Evolutionary conservation across 306 rosid species (phyloP), one percentile per base, ranked within the genome.

Genomic region (Prunus padus): DNA sequence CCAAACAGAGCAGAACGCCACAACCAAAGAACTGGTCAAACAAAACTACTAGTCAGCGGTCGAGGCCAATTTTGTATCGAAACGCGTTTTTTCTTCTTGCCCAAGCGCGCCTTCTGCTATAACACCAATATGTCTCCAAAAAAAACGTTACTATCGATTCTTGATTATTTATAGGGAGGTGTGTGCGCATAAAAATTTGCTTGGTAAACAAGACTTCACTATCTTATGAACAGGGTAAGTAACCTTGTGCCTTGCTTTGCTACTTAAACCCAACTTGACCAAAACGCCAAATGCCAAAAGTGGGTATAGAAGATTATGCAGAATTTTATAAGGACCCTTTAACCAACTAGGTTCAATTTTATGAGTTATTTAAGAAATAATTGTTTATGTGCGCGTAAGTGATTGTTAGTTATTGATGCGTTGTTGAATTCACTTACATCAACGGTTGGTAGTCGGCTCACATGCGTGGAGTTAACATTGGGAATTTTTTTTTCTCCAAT

Each of bases 171-270:
- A 61, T 15, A 28, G 42, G 10, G 15, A 30, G 8, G 0, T 18
- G n/a, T 14, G 8, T 2, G 16, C 8, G 40, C 22, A 25, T 5
- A 46, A 5, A 11, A 14, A 51, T 0, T 71, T 71, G 0, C 76
- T 71, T 71, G 40, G 52, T 8, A 16, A 56, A 15, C 67, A 56
- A 56, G 76, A 42, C 3, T 57, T 18, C 4, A 42, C 2, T 40
- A 12, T 20, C 75, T 71, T 52, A 4, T 7, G 52, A 7, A 33
- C 33, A 1, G 2, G 54, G 67, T 11, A 56, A 40, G 54, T 14
- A 23, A 57, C 54, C 11, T 19, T 22, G 76, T 72, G 14, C 76
- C 44, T 71, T 71, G 33, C 65, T 55, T 37, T 37, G 75, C 15
- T 23, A 7, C 40, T 55, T 13, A 2, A 46, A 40, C 19, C 33